A percentile compares a stretch with the other conserved stretches of the same genome.
Evolutionary conservation across 257 asterid genomes (phyloP).

Genomic region (Solanum neorickii): DNA sequence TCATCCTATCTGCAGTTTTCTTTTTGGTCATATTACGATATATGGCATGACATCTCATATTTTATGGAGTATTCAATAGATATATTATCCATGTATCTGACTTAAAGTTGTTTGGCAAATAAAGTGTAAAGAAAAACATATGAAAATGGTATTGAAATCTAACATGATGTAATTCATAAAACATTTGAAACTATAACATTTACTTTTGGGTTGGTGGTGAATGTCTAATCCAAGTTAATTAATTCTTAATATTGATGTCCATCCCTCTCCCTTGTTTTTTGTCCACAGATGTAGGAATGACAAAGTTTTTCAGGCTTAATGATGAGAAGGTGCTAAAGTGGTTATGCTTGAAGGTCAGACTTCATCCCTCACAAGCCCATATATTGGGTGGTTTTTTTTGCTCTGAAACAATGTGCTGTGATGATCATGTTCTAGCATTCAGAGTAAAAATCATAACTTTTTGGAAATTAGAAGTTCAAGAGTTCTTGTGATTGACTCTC

Average conservation of each 20-base stretch:
- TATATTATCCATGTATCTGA: background rate
- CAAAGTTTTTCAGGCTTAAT: slow-evolving; percentile 81
- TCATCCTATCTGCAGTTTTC: background rate
- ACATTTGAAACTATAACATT: background rate
- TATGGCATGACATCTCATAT: background rate
- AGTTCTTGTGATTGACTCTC: background rate
- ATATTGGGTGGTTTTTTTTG: background rate
- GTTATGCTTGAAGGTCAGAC: slow-evolving; percentile 68
- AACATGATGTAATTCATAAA: background rate
- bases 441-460: background rate
- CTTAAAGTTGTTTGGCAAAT: background rate
- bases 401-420: background rate
- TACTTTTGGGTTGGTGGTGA: background rate
- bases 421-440: background rate
- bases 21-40: background rate
- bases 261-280: background rate
- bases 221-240: background rate
- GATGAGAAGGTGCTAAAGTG: slow-evolving; percentile 76
- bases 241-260: background rate
- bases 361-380: background rate
- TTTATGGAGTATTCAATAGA: background rate
- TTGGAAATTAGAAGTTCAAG: background rate
- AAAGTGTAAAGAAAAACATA: background rate
- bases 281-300: slow-evolving; percentile 60
- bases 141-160: background rate